Evolutionary conservation across 768 basidiomycete genomes (phyloP), one percentile per base, ranked within the genome.

Genomic region (Xanthoconium purpureum): DNA sequence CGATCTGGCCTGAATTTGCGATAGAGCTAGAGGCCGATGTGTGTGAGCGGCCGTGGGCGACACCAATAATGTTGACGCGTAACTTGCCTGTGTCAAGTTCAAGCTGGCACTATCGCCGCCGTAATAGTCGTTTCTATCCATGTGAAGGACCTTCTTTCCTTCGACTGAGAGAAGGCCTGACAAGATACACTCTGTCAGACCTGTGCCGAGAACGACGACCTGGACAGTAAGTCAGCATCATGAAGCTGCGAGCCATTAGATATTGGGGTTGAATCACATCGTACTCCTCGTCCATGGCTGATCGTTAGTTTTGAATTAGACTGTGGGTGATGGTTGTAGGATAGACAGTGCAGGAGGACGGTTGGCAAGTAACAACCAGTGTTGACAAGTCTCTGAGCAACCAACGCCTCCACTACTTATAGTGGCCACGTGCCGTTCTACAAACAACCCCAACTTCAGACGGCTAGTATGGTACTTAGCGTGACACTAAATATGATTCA

Each of bases 131-230:
- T 98, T 98, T 67, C 93, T 81, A 75, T 96, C 94, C 83, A 97
- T 98, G 75, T 99, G 97, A 49, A 99, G 85, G 67, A 99, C 97
- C 78, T 98, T 99, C 84, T 98, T 98, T 61, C 97, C 96, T 73
- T 98, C 97, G 44, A 98, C 96, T n/a, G 96, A 98, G 66, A 99
- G 81, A 66, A 99, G 77, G 37, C 97, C 97, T 15, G 97, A 98
- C 59, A 99, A 85, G 73, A 98, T 95, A 77, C 97, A 98, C 74
- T 99, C 97, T 30, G 96, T 98, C 69, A 99, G 78, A 59, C 97
- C 97, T 59, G 97, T 99, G 58, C 97, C 97, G 66, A 98, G 84
- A 61, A 94, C 88, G 73, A 93, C 83, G 73, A 91, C 90, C 89
- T 92, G 70, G 51, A 45, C 18, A 54, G 36, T 47, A 48, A 50